Base-by-base conservation (phyloP, 208 protist genomes). In the Kentomonas sorsogonicus region DNA sequence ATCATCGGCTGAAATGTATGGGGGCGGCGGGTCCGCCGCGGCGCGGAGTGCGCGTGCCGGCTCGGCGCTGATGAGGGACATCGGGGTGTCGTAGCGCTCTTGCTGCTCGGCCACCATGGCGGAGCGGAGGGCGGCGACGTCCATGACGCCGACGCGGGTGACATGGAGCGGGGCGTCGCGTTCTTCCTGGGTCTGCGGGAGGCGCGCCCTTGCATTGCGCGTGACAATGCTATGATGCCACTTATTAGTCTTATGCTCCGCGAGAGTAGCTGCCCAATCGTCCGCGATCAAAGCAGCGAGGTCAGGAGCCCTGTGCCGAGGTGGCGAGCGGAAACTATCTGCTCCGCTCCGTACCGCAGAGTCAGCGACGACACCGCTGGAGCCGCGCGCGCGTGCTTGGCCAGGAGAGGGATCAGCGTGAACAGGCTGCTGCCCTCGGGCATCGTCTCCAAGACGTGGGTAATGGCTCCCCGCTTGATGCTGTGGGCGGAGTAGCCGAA, bases 401-500 rank as follows among this genome's bases (percentile, higher is more conserved):
- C 55, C 29, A 70, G 44, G 16, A 70, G 40, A 4, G 48, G 53
- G 56, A 63, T 23, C 10, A 52, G 20, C 6, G 25, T 16, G 31
- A 56, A 6, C 3, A 23, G 25, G 5, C 29, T 5, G 23, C 31
- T 47, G 6, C 23, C 54, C 23, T 30, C 33, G 10, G 40, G 52
- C 0, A 56, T 2, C 0, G 41, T 15, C 30, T 60, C 31, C 5
- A 60, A 40, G 1, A 70, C 20, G 45, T 53, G 36, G 11, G 53
- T 9, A 27, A 59, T 62, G 3, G 58, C 66, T 7, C 58, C 39
- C 33, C 46, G 50, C 53, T 57, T 64, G 10, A 66, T 38, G 44
- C 66, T 72, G 66, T 72, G 66, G 4, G 58, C 58, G 1, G 51
- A 40, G 52, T 40, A 72, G 6, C 44, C 25, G 57, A 48, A 66